Evolutionary conservation across 2,329 filamentous ascomycete genomes (phyloP).

Genomic region (Venturiaceae sp.): DNA sequence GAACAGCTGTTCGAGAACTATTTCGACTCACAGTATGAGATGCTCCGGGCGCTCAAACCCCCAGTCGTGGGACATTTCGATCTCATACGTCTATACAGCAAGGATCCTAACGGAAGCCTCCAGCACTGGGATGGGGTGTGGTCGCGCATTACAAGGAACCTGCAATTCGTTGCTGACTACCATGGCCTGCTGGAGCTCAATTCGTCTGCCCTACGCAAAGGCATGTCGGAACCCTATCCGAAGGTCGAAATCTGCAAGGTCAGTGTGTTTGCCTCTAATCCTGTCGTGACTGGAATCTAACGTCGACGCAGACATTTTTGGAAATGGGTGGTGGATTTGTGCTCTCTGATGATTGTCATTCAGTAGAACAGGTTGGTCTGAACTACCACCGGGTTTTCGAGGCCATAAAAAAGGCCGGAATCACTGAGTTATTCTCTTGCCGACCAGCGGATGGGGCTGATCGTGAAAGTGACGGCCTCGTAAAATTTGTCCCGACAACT

Average conservation of each 20-base stretch:
- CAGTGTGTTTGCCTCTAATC: conserved; percentile 17
- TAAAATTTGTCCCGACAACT: neutral
- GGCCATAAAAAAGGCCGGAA: conserved; percentile 59
- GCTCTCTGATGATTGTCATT: conserved; percentile 91
- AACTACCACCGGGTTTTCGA: conserved; percentile 65
- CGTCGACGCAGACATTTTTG: conserved; percentile 53
- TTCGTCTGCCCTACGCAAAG: conserved; percentile 78
- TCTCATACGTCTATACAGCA: conserved; percentile 71
- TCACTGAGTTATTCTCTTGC: conserved; percentile 44
- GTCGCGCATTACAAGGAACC: conserved; percentile 63
- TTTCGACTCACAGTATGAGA: conserved; percentile 77
- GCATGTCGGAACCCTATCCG: conserved; percentile 84
- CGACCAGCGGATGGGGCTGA: neutral
- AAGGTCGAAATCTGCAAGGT: conserved; percentile 68
- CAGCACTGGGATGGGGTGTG: conserved; percentile 55
- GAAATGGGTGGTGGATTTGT: conserved; percentile 70
- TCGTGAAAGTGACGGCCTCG: too few relatives aligned
- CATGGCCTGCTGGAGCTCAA: conserved; percentile 86
- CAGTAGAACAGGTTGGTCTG: conserved; percentile 74
- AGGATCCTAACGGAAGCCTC: conserved; percentile 54
- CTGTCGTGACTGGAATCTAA: neutral
- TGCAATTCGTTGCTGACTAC: conserved; percentile 60
- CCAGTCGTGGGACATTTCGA: conserved; percentile 90
- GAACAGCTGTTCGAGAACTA: conserved; percentile 71
- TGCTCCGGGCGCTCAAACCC: conserved; percentile 65